Percentiles rank a stretch among this genome's conserved stretches.
Conservation (phyloP, 2,329 filamentous ascomycete genomes). For the Pseudocercospora fijiensis region DNA sequence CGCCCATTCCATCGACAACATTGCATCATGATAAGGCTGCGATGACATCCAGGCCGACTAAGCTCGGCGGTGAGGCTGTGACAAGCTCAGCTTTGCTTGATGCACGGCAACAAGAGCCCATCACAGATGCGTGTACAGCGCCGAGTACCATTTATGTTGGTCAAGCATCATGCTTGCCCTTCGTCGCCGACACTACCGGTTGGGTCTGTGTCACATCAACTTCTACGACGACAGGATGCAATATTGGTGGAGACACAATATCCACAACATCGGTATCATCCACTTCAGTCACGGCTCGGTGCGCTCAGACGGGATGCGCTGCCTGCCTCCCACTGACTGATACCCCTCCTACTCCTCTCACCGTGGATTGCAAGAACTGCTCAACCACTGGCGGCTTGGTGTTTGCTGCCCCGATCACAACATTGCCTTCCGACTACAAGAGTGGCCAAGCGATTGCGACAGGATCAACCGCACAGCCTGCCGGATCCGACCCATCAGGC, state of each 20-base stretch:
- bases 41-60: background rate
- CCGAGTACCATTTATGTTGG: constrained; percentile 2
- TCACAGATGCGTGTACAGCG: constrained; percentile 4
- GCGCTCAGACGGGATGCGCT: constrained; percentile 8
- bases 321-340: constrained; percentile 3
- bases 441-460: background rate
- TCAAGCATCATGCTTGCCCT: constrained; percentile 6
- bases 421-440: background rate
- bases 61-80: background rate
- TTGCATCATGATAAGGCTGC: background rate
- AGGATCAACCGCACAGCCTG: background rate
- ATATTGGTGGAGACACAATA: constrained; percentile 1
- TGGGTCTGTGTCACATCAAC: constrained; percentile 7
- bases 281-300: constrained; percentile 9
- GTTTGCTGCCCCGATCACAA: background rate
- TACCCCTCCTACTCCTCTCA: background rate
- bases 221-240: constrained; percentile 7
- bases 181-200: constrained; percentile 2
- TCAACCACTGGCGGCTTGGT: constrained; percentile 3
- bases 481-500: background rate
- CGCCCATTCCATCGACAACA: background rate
- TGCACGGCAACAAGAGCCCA: constrained; percentile 3
- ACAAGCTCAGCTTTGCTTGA: background rate
- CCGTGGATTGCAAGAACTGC: constrained; percentile 5
- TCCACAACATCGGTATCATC: background rate